Conservation (phyloP, 257 asterid species). For the Solanum etuberosum region DNA sequence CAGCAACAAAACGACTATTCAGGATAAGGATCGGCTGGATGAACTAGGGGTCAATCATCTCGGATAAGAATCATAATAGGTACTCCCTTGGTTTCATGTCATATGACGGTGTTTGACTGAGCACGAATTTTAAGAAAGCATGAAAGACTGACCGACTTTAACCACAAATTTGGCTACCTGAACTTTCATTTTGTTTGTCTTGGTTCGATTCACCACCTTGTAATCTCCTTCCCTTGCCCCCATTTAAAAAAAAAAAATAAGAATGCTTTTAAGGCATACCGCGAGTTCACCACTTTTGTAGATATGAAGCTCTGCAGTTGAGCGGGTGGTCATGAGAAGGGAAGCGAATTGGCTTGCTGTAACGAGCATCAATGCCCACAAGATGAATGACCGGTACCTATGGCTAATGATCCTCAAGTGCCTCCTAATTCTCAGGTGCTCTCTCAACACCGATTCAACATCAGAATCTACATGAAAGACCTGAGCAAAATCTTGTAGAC, state of each 20-base stretch:
- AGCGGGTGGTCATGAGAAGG: conserved; percentile 10
- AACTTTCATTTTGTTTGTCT: not conserved
- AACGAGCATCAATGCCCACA: conserved; percentile 6
- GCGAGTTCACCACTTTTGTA: conserved; percentile 15
- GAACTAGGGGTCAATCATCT: not conserved
- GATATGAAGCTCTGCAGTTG: conserved; percentile 2
- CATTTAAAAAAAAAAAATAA: not conserved
- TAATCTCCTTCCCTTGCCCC: not conserved
- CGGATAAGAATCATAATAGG: not conserved
- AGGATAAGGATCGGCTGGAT: not conserved
- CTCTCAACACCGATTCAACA: conserved; percentile 10
- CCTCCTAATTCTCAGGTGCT: conserved; percentile 12
- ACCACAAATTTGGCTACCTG: not conserved
- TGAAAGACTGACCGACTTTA: not conserved
- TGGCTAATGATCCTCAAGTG: conserved; percentile 14
- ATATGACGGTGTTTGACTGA: not conserved
- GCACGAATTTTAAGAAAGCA: not conserved
- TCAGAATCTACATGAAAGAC: conserved; percentile 5
- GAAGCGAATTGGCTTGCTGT: conserved; percentile 20
- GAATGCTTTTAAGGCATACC: not conserved
- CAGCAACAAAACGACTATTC: not conserved
- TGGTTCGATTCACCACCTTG: not conserved
- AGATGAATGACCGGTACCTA: conserved; percentile 3
- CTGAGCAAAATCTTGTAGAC: conserved; percentile 13
- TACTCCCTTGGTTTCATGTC: not conserved